Conservation (phyloP, 1,284 basidiomycete genomes). For the Sparassis latifolia region DNA sequence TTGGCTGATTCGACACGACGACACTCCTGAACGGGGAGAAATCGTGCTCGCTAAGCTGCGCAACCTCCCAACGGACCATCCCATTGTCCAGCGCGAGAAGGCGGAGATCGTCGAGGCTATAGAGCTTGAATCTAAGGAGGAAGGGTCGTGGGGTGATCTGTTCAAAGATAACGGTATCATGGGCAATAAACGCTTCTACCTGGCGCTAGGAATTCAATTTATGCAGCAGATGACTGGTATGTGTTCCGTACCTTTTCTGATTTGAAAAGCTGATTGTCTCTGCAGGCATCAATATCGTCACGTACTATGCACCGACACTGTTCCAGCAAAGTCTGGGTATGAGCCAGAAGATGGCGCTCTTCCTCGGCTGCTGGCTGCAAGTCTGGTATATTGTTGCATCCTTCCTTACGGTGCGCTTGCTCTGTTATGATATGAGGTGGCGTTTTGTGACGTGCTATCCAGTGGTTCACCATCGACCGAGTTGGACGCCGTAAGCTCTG, state of each 20-base stretch:
- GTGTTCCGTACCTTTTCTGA: background rate
- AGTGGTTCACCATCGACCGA: constrained; percentile 12
- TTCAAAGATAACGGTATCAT: constrained; percentile 7
- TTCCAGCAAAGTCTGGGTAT: constrained; percentile 8
- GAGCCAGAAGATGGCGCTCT: constrained; percentile 8
- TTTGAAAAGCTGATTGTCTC: background rate
- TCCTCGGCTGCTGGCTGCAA: constrained; percentile 10
- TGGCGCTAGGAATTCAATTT: constrained; percentile 10
- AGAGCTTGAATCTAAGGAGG: constrained; percentile 8
- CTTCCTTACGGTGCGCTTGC: constrained; percentile 10
- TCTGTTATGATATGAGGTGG: background rate
- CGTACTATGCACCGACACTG: constrained; percentile 10
- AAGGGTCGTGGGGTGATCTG: constrained; percentile 9
- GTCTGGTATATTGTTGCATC: constrained; percentile 18
- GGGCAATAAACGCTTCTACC: constrained; percentile 9
- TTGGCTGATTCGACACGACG: constrained; percentile 38
- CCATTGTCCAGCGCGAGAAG: constrained; percentile 4
- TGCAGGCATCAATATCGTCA: constrained; percentile 10
- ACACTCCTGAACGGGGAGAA: constrained; percentile 6
- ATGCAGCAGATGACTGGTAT: constrained; percentile 10
- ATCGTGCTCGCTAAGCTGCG: constrained; percentile 7
- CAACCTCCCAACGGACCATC: constrained; percentile 6
- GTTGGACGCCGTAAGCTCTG: constrained; percentile 8
- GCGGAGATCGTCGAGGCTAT: constrained; percentile 7
- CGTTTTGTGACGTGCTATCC: constrained; percentile 11